Evolutionary conservation across 345 rosid genomes (phyloP).

Genomic region (Brassica rapa): DNA sequence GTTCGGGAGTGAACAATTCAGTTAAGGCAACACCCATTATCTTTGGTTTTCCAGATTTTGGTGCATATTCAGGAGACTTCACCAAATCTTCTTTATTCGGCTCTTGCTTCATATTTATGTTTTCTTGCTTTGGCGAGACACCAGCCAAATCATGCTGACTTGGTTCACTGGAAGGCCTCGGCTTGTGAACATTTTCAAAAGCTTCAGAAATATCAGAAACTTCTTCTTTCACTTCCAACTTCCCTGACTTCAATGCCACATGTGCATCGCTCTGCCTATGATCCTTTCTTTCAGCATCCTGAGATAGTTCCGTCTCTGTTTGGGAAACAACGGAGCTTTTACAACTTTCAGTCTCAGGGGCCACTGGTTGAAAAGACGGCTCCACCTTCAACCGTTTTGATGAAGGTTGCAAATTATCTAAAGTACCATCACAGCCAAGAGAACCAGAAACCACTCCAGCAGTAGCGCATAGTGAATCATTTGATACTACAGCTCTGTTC

Average conservation of each 20-base stretch:
- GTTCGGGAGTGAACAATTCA: slow-evolving; percentile 96
- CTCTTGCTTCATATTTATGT: slow-evolving; percentile 54
- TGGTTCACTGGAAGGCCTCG: slow-evolving; percentile 50
- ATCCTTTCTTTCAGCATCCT: slow-evolving; percentile 55
- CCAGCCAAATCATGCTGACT: slow-evolving; percentile 38
- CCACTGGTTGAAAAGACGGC: slow-evolving; percentile 55
- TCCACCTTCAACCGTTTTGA: slow-evolving; percentile 84
- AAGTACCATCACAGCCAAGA: slow-evolving; percentile 47
- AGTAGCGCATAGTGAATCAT: slow-evolving; percentile 50
- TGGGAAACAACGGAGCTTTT: slow-evolving; percentile 43
- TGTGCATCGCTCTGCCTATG: slow-evolving; percentile 39
- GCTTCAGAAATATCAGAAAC: slow-evolving; percentile 50
- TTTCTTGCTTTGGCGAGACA: slow-evolving; percentile 51
- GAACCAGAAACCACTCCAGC: slow-evolving; percentile 46
- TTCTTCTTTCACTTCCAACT: slow-evolving; percentile 63
- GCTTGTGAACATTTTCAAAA: slow-evolving; percentile 50
- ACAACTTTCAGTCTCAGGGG: slow-evolving; percentile 49
- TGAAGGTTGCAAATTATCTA: slow-evolving; percentile 69
- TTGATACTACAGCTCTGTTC: slow-evolving; percentile 48
- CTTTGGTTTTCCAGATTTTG: slow-evolving; percentile 91
- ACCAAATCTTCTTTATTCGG: slow-evolving; percentile 58
- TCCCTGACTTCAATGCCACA: slow-evolving; percentile 53
- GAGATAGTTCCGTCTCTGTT: slow-evolving; percentile 47
- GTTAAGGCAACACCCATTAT: slow-evolving; percentile 94
- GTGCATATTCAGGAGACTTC: slow-evolving; percentile 49